Percentiles rank a stretch among this genome's conserved stretches.
These are phyloP conservation scores for Lactifluus pinguis DNA, from an alignment of 768 basidiomycete species.

Conservation along the genomic window DNA sequence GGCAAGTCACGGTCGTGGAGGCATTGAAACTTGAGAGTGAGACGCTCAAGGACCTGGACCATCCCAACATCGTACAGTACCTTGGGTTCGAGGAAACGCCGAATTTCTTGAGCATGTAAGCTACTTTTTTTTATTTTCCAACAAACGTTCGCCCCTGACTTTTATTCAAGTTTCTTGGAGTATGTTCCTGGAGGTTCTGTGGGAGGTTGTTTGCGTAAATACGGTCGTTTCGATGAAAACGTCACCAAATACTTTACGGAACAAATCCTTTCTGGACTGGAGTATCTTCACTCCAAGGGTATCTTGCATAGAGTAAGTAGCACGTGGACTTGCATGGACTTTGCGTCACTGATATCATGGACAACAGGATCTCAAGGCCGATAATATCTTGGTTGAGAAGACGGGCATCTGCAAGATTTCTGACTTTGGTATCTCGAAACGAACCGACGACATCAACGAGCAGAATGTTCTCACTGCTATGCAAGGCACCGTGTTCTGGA, in stretches of 20 bases:
- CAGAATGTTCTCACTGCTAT: constrained; percentile 85
- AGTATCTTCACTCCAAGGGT: constrained; percentile 85
- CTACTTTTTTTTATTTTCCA: constrained; percentile 18
- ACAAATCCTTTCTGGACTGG: constrained; percentile 86
- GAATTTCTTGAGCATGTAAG: constrained; percentile 85
- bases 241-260: constrained; percentile 87
- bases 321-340: not conserved
- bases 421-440: constrained; percentile 98
- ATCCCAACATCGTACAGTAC: constrained; percentile 96
- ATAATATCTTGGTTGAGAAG: constrained; percentile 94
- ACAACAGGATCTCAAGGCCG: constrained; percentile 85
- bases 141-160: not conserved
- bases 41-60: constrained; percentile 91
- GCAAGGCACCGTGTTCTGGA: constrained; percentile 99
- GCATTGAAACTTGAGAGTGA: constrained; percentile 94
- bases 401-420: constrained; percentile 93
- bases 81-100: constrained; percentile 91
- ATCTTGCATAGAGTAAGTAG: constrained; percentile 80
- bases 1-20: constrained; percentile 79
- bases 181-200: constrained; percentile 98
- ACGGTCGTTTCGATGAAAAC: constrained; percentile 87
- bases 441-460: constrained; percentile 77
- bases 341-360: constrained; percentile 1
- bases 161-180: constrained; percentile 74
- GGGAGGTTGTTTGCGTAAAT: constrained; percentile 79